Base-by-base conservation (phyloP, 1,284 basidiomycete species). In the Boletus hoseneyae region DNA sequence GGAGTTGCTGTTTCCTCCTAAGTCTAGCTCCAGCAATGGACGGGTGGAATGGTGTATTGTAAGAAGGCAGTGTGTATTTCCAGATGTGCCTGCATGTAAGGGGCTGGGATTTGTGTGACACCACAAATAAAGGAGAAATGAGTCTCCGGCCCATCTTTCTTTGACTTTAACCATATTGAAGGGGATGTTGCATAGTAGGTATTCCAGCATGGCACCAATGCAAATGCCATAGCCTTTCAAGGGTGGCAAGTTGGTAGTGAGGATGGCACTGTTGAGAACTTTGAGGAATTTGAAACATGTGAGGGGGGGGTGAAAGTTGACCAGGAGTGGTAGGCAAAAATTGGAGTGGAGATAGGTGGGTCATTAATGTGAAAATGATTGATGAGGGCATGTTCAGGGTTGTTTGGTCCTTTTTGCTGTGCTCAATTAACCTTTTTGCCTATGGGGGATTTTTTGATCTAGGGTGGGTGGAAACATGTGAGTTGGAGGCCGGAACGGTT, bases 181-280 rank as follows among this genome's bases (percentile, higher is more conserved):
- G 6, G 51, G 51, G 0, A 56, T 4, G 3, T 39, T 43, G 0
- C 35, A 32, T 0, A 55, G 47, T 0, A 57, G 47, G 18, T 58
- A 56, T 33, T 56, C 52, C 0, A 56, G 25, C 0, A 52, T 57
- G 8, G 45, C 6, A 0, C 57, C 53, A 3, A 57, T 54, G 6
- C 42, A 27, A 6, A 59, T 57, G 5, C 56, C 38, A 27, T 59
- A 55, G 0, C 48, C 47, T 4, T 52, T 27, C 9, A 38, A 16
- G 12, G 42, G 33, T 1, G 21, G 23, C 6, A 36, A 11, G 4
- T n/a, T 6, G 1, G 34, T 25, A 2, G 2, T 13, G 12, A 1
- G 7, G 4, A 29, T 13, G 6, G 43, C 6, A 3, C 4, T 18
- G 4, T 19, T 6, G 1, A 45, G 16, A 2, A 16, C n/a, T 16